Evolutionary conservation across 2,329 filamentous ascomycete species (phyloP).

Genomic region (Nemania diffusa): DNA sequence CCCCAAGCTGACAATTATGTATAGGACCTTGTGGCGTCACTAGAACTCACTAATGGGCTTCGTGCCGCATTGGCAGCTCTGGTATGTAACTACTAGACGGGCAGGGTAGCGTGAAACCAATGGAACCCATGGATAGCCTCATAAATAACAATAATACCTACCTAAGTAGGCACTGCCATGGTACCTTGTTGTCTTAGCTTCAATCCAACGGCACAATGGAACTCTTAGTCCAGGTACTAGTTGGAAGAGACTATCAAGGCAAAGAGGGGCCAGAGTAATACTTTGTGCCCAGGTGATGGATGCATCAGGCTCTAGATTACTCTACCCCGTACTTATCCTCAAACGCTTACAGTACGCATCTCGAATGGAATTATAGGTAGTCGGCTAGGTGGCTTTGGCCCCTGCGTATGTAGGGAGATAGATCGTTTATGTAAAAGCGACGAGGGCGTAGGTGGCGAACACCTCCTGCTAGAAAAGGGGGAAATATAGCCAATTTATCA

Average conservation of each 20-base stretch:
- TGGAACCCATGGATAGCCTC: constrained; percentile 10
- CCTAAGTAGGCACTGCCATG: not conserved
- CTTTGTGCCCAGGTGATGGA: no score
- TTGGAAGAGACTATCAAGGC: not conserved
- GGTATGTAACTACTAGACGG: not conserved
- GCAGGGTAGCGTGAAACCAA: not conserved
- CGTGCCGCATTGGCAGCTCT: constrained; percentile 14
- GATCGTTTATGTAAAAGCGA: not conserved
- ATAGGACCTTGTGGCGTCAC: constrained; percentile 12
- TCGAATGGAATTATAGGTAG: not conserved
- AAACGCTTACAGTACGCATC: not conserved
- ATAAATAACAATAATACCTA: not conserved
- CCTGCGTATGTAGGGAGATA: not conserved
- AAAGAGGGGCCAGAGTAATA: constrained; percentile 14
- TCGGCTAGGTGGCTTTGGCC: not conserved
- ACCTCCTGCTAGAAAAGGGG: not conserved
- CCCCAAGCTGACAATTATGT: not conserved
- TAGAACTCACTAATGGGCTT: not conserved
- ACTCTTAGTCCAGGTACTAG: constrained; percentile 23
- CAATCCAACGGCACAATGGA: constrained; percentile 31
- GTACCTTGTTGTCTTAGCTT: constrained; percentile 16
- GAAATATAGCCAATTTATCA: no score
- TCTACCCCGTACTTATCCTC: constrained; percentile 4
- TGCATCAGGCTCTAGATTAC: not conserved
- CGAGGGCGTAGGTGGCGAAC: not conserved